A percentile compares a stretch with the other conserved stretches of the same genome.
phyloP scores from a whole-genome alignment of 2,329 filamentous ascomycete genomes.

The Lachnellula hyalina region DNA sequence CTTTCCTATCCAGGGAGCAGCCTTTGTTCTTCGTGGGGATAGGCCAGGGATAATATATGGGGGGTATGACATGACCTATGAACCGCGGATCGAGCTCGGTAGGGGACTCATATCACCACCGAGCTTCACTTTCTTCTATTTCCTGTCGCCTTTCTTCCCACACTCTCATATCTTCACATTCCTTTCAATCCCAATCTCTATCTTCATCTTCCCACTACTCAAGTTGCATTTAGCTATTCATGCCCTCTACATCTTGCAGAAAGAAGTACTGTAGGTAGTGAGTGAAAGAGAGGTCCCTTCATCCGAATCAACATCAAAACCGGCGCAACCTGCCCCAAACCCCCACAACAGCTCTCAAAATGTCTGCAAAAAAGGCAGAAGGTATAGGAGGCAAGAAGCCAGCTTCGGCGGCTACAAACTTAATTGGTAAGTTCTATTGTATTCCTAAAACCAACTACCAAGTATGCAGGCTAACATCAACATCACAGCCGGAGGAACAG shows the following conservation, averaged over 20 bases:
- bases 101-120: background rate
- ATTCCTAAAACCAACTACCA: background rate
- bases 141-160: background rate
- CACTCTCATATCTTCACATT: background rate
- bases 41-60: background rate
- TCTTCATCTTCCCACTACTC: background rate
- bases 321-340: constrained; percentile 3
- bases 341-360: constrained; percentile 26
- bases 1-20: background rate
- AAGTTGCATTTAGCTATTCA: background rate
- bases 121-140: background rate
- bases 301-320: background rate
- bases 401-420: constrained; percentile 79
- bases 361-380: constrained; percentile 55
- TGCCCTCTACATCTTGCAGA: too few relatives aligned
- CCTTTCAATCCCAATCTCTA: background rate
- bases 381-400: constrained; percentile 63
- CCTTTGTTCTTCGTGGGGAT: constrained; percentile 3
- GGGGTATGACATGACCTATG: background rate
- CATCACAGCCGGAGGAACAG: constrained; percentile 77
- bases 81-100: constrained; percentile 4
- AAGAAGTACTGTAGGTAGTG: background rate
- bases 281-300: background rate
- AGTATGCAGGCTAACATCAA: constrained; percentile 13
- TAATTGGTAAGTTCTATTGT: constrained; percentile 62